Base-by-base conservation (phyloP, 1,284 basidiomycete species). In the Sparassis latifolia region DNA sequence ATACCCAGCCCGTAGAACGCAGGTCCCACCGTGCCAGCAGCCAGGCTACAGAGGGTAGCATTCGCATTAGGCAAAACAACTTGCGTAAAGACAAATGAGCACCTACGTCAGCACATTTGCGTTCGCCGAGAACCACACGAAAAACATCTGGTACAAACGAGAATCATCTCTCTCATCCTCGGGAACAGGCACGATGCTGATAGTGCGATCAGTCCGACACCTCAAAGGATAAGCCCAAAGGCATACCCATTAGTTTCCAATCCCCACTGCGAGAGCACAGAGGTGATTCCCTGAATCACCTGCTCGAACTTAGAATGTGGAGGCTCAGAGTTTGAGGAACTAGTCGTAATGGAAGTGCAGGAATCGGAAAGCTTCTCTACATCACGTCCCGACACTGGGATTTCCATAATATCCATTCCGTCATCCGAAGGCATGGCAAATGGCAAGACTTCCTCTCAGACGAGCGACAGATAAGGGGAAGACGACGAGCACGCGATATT, bases 91-190 rank as follows among this genome's bases (percentile, higher is more conserved):
- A 40, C 6, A 31, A 32, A 39, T 2, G 20, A 20, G 29, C 7
- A 6, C 73, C 44, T 67, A 82, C 66, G 72, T 70, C 32, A 81
- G 66, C 51, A 85, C 71, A 55, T 84, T 84, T 62, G 80, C 71
- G 54, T 82, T 84, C 45, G 74, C 72, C 5, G 80, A 78, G 57
- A 84, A 79, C 82, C 82, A 84, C 20, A 82, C 71, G 55, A 81
- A 80, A 64, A 84, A 84, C 66, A 83, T 70, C 57, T 84, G 82
- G 56, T 80, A 78, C 52, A 79, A 72, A 7, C 79, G 72, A 4
- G 66, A 70, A 45, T 85, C 80, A 10, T 69, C 68, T 32, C 81
- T 67, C 48, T 75, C 64, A 45, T 73, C 71, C 0, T 55, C 53
- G 3, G 76, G 67, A 4, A 78, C 70, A 2, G 82, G 82, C 2